Conservation (phyloP, 2,329 filamentous ascomycete species). For the Neofusicoccum sp. region DNA sequence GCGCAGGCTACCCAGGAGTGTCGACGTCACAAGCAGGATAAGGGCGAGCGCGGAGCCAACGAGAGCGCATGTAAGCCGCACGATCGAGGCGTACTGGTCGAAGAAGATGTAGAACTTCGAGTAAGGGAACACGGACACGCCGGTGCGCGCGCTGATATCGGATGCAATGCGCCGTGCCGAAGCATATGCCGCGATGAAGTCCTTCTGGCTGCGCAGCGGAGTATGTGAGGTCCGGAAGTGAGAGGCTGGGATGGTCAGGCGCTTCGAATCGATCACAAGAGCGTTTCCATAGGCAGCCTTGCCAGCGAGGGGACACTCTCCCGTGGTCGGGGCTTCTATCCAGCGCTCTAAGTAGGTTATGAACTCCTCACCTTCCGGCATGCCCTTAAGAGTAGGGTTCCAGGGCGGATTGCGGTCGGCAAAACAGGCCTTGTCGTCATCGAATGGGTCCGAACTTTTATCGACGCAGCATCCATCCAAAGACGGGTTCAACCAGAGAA, state of each 20-base stretch:
- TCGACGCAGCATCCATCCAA: slow-evolving; percentile 72
- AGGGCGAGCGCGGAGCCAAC: slow-evolving; percentile 80
- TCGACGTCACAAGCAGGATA: slow-evolving; percentile 75
- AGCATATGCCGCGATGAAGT: slow-evolving; percentile 90
- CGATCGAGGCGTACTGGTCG: slow-evolving; percentile 88
- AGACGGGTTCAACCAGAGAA: slow-evolving; percentile 91
- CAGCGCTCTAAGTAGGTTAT: slow-evolving; percentile 81
- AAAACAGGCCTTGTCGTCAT: slow-evolving; percentile 63
- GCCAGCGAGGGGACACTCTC: slow-evolving; percentile 83
- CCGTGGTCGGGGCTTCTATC: slow-evolving; percentile 74
- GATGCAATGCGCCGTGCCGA: slow-evolving; percentile 83
- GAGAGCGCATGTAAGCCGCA: slow-evolving; percentile 73
- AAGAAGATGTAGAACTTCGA: slow-evolving; percentile 99
- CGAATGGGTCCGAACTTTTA: slow-evolving; percentile 22
- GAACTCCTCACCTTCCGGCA: slow-evolving; percentile 94
- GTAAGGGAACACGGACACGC: slow-evolving; percentile 88
- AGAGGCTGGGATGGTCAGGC: slow-evolving; percentile 69
- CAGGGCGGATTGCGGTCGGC: slow-evolving; percentile 72
- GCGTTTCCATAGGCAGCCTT: slow-evolving; percentile 84
- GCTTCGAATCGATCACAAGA: slow-evolving; percentile 70
- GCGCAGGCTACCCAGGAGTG: slow-evolving; percentile 78
- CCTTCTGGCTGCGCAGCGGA: slow-evolving; percentile 79
- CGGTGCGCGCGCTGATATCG: slow-evolving; percentile 68
- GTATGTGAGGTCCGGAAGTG: slow-evolving; percentile 92
- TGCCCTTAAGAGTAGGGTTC: slow-evolving; percentile 85